These are phyloP conservation scores for Citrus sinensis DNA, from an alignment of 345 rosid species.

Conservation along the genomic window DVS_A1.0 CM039163.1:48030501-48031000, in stretches of 20 bases:
- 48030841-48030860: not conserved
- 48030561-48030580: no score
- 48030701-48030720: not conserved
- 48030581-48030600: no score
- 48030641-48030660: not conserved
- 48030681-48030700: not conserved
- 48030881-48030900: not conserved
- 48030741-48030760: not conserved
- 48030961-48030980: constrained; percentile 18
- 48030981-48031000: constrained; percentile 48
- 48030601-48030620: no score
- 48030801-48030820: not conserved
- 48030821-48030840: not conserved
- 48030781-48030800: not conserved
- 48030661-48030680: not conserved
- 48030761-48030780: not conserved
- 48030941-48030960: constrained; percentile 1
- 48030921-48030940: constrained; percentile 6
- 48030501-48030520: no score
- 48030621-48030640: not conserved
- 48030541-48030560: no score
- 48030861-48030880: not conserved
- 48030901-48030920: constrained; percentile 13
- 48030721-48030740: not conserved
- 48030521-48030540: no score